phyloP scores from a whole-genome alignment of 148 eudicot species.

The Cornus kousa region DNA sequence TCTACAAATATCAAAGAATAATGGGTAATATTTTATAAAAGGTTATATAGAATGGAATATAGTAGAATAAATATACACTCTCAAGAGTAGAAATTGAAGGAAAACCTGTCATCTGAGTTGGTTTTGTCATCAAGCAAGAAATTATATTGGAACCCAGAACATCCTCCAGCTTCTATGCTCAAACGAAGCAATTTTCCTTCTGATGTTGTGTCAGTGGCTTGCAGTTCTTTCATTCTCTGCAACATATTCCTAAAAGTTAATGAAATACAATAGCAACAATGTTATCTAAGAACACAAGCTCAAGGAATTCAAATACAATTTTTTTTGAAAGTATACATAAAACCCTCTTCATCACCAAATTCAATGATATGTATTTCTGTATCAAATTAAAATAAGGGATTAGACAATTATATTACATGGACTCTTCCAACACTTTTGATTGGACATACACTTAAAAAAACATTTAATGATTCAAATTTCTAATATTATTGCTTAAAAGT shows the following conservation, averaged over 20 bases:
- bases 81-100: not conserved
- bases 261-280: not conserved
- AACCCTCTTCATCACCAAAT: not conserved
- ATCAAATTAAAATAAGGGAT: no score
- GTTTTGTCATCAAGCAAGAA: slow-evolving; percentile 74
- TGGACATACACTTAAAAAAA: no score
- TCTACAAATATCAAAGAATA: slow-evolving; percentile 32
- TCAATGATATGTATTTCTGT: no score
- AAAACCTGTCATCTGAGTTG: slow-evolving; percentile 76
- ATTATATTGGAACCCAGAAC: slow-evolving; percentile 95
- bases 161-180: slow-evolving; percentile 97
- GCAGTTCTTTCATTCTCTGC: slow-evolving; percentile 90
- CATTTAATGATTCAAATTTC: no score
- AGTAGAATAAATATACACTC: not conserved
- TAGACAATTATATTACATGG: no score
- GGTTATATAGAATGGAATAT: not conserved
- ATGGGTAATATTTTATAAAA: not conserved
- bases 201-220: slow-evolving; percentile 51
- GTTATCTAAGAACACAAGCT: not conserved
- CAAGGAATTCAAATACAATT: not conserved
- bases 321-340: not conserved
- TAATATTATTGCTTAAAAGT: no score
- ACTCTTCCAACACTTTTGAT: no score
- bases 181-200: slow-evolving; percentile 72
- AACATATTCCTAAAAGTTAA: slow-evolving; percentile 16